Conservation (phyloP, 352 stramenopile genomes). For the Pythium apleroticum region DNA sequence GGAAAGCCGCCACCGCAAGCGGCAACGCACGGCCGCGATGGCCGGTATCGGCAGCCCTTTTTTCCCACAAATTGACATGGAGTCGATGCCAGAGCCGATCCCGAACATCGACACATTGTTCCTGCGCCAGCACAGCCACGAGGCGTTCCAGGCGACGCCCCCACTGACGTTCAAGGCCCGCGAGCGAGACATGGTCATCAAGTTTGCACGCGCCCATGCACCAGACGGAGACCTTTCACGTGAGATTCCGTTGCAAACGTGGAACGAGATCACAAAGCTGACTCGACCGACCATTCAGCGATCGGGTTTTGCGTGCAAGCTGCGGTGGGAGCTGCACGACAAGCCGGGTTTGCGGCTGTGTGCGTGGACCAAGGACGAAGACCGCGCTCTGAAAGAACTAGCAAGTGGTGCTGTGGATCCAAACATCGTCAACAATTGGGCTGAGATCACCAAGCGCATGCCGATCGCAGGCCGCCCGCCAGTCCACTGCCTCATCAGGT, state of each 20-base stretch:
- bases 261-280: conserved; percentile 41
- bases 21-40: not conserved
- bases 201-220: conserved; percentile 36
- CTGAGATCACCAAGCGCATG: conserved; percentile 28
- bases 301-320: conserved; percentile 65
- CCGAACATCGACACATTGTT: conserved; percentile 54
- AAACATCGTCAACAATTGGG: conserved; percentile 26
- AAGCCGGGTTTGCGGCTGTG: conserved; percentile 41
- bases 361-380: conserved; percentile 33
- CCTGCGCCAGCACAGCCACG: conserved; percentile 53
- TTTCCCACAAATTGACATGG: conserved; percentile 6
- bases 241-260: conserved; percentile 40
- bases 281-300: conserved; percentile 48
- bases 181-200: conserved; percentile 54
- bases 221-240: conserved; percentile 5
- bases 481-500: conserved; percentile 32
- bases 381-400: conserved; percentile 20
- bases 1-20: conserved; percentile 5
- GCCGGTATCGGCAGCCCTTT: not conserved
- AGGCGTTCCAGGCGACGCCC: conserved; percentile 50
- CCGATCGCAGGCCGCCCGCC: conserved; percentile 23
- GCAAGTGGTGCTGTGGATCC: conserved; percentile 21
- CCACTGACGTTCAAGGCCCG: conserved; percentile 53
- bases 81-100: conserved; percentile 32
- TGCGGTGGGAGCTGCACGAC: conserved; percentile 76